phyloP scores from a whole-genome alignment of 176 grass and related monocot genomes.

The Raddia guianensis region DNA sequence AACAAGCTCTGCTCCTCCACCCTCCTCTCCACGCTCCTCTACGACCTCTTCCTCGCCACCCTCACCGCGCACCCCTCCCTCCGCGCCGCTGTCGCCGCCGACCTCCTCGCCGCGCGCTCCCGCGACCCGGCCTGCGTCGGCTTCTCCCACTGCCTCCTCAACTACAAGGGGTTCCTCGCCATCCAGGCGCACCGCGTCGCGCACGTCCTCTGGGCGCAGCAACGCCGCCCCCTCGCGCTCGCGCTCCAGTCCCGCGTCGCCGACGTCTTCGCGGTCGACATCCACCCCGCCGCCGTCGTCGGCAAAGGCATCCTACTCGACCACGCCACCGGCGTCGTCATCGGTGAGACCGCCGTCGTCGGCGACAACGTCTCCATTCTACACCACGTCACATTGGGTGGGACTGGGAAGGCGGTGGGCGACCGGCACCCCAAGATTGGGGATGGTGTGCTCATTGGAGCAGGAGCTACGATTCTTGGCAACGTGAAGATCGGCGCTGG shows the following conservation, averaged over 20 bases:
- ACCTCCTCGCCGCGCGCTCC: constrained; percentile 76
- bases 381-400: constrained; percentile 91
- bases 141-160: constrained; percentile 93
- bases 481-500: constrained; percentile 84
- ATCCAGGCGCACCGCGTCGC: constrained; percentile 88
- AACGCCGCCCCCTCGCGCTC: constrained; percentile 72
- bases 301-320: constrained; percentile 92
- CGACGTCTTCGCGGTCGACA: constrained; percentile 92
- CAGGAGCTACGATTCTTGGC: constrained; percentile 88
- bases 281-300: constrained; percentile 83
- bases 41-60: constrained; percentile 85
- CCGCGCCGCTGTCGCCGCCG: constrained; percentile 64
- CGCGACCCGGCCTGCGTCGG: constrained; percentile 83
- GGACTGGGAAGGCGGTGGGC: constrained; percentile 83
- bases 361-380: constrained; percentile 97
- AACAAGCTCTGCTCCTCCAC: constrained; percentile 98
- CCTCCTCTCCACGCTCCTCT: constrained; percentile 87
- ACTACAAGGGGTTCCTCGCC: constrained; percentile 98
- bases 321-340: constrained; percentile 93
- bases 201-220: constrained; percentile 77
- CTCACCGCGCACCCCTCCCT: constrained; percentile 62
- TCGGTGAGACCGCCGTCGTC: constrained; percentile 89
- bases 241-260: constrained; percentile 88
- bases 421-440: constrained; percentile 90
- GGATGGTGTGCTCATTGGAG: constrained; percentile 88